Base-by-base conservation (phyloP, 2,329 filamentous ascomycete species). In the Apiospora aurea region DNA sequence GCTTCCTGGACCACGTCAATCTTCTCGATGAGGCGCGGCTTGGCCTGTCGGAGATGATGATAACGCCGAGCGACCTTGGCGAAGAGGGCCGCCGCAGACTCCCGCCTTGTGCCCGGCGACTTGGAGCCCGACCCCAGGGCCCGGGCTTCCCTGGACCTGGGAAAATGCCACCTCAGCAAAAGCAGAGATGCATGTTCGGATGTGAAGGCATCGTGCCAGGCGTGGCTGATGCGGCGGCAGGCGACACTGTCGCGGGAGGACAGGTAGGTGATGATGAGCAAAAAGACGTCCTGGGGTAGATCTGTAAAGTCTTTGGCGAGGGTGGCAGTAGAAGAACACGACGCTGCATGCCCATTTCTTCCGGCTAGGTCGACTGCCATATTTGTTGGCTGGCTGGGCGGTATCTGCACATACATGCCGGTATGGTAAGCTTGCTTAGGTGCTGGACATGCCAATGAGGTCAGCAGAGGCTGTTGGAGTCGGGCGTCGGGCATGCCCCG, bases 251-350 rank as follows among this genome's bases (percentile, higher is more conserved):
- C 88, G 24, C 76, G 79, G 2, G 89, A 83, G 0, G 85, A 79
- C 21, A 92, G 82, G 74, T 86, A 78, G 2, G 76, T 81, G 47
- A 88, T 72, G 70, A 92, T 80, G 68, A 89, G 82, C 72, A 89
- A 82, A 75, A 92, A 90, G 67, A 92, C 78, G 70, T 90, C 88
- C 75, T 85, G 84, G n/a, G 89, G 89, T 51, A 92, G 81, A 21
- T 83, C 79, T 13, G 80, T 81, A 43, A 87, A 79, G 73, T 83
- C 80, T 79, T 79, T 64, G 13, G 6, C 14, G n/a, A 64, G 29
- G 21, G 57, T 64, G n/a, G 57, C 57, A 64, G 34, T 41, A 29
- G 26, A 29, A 64, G 34, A 13, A 41, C 10, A 64, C 14, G 34
- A 64, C 41, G 18, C 34, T 41, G 57, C 57, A 64, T 64, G 16